phyloP scores from a whole-genome alignment of 176 grass and related monocot genomes.

The Oryza officinalis region DNA sequence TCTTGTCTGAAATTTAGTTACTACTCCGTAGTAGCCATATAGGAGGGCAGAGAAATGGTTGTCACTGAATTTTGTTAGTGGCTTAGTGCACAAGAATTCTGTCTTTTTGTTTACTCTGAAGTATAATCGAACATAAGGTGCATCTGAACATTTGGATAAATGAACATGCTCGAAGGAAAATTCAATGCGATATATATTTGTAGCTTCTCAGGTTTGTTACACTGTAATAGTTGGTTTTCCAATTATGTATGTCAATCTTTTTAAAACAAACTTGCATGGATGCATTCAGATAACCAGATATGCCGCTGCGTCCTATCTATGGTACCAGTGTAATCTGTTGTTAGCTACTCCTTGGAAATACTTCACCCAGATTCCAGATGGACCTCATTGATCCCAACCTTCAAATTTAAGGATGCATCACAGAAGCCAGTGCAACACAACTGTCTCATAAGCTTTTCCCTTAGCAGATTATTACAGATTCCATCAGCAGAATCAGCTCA shows the following conservation, averaged over 20 bases:
- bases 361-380: slow-evolving; percentile 19
- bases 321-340: neutral
- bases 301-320: neutral
- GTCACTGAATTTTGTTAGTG: neutral
- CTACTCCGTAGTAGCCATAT: neutral
- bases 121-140: neutral
- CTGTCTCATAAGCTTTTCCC: neutral
- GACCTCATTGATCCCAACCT: neutral
- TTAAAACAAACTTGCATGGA: neutral
- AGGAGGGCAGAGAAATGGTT: neutral
- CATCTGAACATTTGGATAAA: neutral
- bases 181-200: neutral
- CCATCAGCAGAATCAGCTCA: neutral
- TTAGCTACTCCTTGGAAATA: neutral
- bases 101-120: neutral
- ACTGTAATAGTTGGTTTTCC: neutral
- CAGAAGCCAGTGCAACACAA: slow-evolving; percentile 9
- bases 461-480: neutral
- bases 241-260: neutral
- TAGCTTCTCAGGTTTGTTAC: neutral
- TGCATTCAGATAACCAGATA: neutral
- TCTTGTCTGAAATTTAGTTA: slow-evolving; percentile 13
- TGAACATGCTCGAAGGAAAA: neutral
- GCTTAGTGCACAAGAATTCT: neutral
- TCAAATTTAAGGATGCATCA: neutral